phyloP scores from a whole-genome alignment of 2,329 filamentous ascomycete species.

The Sporothrix phasma region DNA sequence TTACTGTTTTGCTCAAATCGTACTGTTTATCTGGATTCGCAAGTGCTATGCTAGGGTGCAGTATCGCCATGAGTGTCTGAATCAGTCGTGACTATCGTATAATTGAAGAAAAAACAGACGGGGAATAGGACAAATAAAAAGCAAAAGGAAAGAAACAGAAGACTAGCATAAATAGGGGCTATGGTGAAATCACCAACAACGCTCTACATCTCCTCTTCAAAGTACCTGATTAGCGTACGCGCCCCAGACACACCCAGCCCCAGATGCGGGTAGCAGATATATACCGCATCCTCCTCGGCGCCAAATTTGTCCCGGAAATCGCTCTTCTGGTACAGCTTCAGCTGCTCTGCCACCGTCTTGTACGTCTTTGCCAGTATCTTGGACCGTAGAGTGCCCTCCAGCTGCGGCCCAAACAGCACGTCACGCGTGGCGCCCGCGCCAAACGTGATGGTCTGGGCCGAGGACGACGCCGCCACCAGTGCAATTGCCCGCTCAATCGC shows the following conservation, averaged over 20 bases:
- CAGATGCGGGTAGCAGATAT: constrained; percentile 81
- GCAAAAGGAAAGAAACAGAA: neutral
- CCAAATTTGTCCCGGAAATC: constrained; percentile 90
- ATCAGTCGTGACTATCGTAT: neutral
- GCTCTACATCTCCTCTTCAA: constrained; percentile 56
- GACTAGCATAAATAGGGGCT: neutral
- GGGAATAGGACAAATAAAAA: too few relatives aligned
- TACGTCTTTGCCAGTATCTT: constrained; percentile 78
- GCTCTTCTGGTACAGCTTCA: constrained; percentile 72
- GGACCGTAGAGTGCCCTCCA: constrained; percentile 69
- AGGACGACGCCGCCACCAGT: constrained; percentile 33
- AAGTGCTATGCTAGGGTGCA: neutral
- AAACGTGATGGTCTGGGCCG: constrained; percentile 67
- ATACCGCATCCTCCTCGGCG: constrained; percentile 71
- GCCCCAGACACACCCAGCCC: constrained; percentile 74
- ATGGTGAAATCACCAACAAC: constrained; percentile 3
- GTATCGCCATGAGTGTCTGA: neutral
- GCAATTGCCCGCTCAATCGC: constrained; percentile 62
- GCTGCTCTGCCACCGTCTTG: constrained; percentile 68
- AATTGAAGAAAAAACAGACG: neutral
- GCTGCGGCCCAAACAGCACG: constrained; percentile 69
- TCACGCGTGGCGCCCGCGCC: constrained; percentile 69
- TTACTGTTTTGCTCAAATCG: too few relatives aligned
- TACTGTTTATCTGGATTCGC: too few relatives aligned
- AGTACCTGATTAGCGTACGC: constrained; percentile 81